Evolutionary conservation across 2,329 filamentous ascomycete genomes (phyloP).

Genomic region (Shiraia bambusicola): DNA sequence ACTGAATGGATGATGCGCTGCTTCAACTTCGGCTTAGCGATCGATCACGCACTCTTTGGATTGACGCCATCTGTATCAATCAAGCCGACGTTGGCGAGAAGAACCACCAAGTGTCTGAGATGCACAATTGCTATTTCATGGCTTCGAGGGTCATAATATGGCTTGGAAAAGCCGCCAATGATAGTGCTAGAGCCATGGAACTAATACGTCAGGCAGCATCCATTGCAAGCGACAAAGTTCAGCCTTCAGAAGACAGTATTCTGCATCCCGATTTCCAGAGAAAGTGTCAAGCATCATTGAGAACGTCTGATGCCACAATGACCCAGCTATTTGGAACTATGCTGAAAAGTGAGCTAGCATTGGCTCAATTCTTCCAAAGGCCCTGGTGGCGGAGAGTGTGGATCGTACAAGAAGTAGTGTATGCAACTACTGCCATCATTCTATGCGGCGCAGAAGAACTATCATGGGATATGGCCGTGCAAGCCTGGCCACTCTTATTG

Average conservation of each 20-base stretch:
- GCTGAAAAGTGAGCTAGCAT: too few species aligned
- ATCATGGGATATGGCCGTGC: too few species aligned
- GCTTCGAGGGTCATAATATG: slow-evolving; percentile 15
- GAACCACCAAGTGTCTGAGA: slow-evolving; percentile 35
- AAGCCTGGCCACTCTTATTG: too few species aligned
- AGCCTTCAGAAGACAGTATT: neutral
- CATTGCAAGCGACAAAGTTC: neutral
- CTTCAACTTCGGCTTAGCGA: neutral
- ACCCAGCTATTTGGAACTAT: too few species aligned
- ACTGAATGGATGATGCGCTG: slow-evolving; percentile 6
- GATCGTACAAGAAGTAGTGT: too few species aligned
- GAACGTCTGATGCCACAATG: too few species aligned
- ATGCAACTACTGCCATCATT: too few species aligned
- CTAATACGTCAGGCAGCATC: neutral
- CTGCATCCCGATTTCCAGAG: too few species aligned
- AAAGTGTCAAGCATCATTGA: too few species aligned
- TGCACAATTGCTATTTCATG: slow-evolving; percentile 16
- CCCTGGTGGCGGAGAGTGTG: too few species aligned
- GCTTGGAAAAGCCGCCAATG: slow-evolving; percentile 8
- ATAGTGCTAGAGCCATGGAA: neutral
- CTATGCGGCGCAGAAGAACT: too few species aligned
- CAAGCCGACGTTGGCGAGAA: slow-evolving; percentile 33
- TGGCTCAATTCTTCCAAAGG: too few species aligned
- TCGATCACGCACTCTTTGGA: slow-evolving; percentile 18
- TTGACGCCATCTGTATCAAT: slow-evolving; percentile 36